These are phyloP conservation scores for Phylloboletellus chloephorus DNA, from an alignment of 1,284 basidiomycete genomes.

Conservation along the genomic window DNA sequence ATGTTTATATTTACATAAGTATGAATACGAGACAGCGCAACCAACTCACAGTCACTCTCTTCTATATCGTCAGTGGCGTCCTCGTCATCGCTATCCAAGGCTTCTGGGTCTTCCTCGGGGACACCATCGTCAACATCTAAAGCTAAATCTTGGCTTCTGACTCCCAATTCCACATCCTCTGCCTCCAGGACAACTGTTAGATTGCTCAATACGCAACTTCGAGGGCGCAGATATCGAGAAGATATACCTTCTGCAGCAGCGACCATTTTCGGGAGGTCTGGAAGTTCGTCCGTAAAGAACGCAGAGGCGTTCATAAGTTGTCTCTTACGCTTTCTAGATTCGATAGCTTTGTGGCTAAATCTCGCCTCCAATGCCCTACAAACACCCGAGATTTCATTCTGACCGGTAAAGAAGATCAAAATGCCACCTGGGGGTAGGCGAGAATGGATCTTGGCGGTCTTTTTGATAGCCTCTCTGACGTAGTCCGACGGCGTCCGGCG, in stretches of 20 bases:
- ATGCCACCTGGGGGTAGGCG: conserved; percentile 91
- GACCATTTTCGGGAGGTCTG: conserved; percentile 10
- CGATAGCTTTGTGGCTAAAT: conserved; percentile 67
- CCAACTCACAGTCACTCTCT: conserved; percentile 55
- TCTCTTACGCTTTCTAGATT: conserved; percentile 43
- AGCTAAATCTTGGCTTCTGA: conserved; percentile 39
- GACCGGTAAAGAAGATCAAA: conserved; percentile 96
- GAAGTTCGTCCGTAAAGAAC: conserved; percentile 26
- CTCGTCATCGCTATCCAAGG: conserved; percentile 50
- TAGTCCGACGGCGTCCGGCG: conserved; percentile 85
- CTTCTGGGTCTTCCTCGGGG: conserved; percentile 44
- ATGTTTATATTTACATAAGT: conserved; percentile 4
- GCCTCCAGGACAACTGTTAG: conserved; percentile 57
- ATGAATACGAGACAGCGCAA: neutral
- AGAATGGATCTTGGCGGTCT: conserved; percentile 90
- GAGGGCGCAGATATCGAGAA: neutral
- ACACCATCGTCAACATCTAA: conserved; percentile 53
- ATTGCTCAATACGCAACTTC: conserved; percentile 2
- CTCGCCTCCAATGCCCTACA: conserved; percentile 79
- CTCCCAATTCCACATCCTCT: conserved; percentile 78
- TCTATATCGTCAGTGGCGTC: conserved; percentile 53
- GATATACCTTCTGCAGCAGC: conserved; percentile 25
- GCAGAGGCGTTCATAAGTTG: conserved; percentile 25
- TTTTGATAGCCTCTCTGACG: conserved; percentile 85
- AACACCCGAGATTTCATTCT: conserved; percentile 93